A percentile compares a stretch with the other conserved stretches of the same genome.
Conservation (phyloP, 129 eudicot species). For the Lactuca sativa region DNA sequence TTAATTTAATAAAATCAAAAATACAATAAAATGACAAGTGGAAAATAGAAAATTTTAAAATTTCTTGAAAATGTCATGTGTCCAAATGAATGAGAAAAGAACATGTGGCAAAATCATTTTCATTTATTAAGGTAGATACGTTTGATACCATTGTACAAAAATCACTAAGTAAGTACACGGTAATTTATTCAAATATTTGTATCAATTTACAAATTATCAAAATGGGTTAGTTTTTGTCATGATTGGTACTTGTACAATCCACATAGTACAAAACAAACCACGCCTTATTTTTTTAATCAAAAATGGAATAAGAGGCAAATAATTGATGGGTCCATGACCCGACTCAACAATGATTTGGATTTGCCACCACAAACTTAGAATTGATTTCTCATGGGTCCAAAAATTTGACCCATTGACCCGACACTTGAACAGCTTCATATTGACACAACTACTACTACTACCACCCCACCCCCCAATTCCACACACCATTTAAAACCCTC, state of each 20-base stretch:
- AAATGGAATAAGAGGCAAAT: conserved; percentile 32
- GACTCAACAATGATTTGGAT: conserved; percentile 34
- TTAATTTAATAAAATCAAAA: too few species aligned
- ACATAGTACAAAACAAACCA: conserved; percentile 35
- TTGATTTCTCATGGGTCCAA: conserved; percentile 34
- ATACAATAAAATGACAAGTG: too few species aligned
- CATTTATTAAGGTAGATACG: too few species aligned
- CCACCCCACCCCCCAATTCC: conserved; percentile 15
- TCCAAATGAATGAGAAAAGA: too few species aligned
- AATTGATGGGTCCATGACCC: conserved; percentile 39
- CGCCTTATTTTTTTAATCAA: conserved; percentile 22
- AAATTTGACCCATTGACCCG: conserved; percentile 41
- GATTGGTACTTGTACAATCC: conserved; percentile 30
- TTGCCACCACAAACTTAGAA: conserved; percentile 33
- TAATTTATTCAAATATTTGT: neutral
- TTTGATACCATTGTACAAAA: conserved; percentile 7
- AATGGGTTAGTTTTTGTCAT: conserved; percentile 13
- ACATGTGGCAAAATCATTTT: too few species aligned
- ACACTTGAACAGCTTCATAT: conserved; percentile 15
- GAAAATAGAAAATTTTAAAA: too few species aligned
- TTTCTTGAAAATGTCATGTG: too few species aligned
- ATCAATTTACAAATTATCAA: conserved; percentile 20
- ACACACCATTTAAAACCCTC: conserved; percentile 38
- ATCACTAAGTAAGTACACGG: conserved; percentile 12
- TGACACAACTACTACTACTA: conserved; percentile 25